Evolutionary conservation across 176 grass and related monocot genomes (phyloP).

Genomic region (Lolium perenne): DNA sequence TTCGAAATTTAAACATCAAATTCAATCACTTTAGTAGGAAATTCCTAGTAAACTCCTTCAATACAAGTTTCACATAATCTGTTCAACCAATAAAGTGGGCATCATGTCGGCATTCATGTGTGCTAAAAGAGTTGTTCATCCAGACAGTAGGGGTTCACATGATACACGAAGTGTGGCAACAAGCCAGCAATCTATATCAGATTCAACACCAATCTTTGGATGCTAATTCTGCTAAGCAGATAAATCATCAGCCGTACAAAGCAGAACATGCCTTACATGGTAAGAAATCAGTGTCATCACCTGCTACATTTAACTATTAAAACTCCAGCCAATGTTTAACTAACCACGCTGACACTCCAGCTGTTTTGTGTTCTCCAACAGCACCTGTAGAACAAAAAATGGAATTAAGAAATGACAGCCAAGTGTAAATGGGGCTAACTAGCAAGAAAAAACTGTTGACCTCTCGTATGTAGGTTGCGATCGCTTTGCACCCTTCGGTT

Average conservation of each 20-base stretch:
- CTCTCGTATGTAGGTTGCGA: constrained; percentile 78
- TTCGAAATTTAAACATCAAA: no score
- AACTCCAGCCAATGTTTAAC: constrained; percentile 45
- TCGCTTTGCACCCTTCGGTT: constrained; percentile 94
- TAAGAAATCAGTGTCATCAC: neutral
- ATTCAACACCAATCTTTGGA: neutral
- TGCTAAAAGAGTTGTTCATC: neutral
- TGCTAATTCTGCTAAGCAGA: constrained; percentile 1
- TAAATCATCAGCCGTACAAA: constrained; percentile 8
- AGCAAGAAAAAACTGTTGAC: constrained; percentile 50
- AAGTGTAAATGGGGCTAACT: neutral
- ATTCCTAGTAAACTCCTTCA: no score
- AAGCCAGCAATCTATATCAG: neutral
- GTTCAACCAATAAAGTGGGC: neutral
- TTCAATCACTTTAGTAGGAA: no score
- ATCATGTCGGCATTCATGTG: neutral
- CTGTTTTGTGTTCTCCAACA: constrained; percentile 76
- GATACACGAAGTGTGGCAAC: neutral
- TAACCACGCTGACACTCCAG: constrained; percentile 81
- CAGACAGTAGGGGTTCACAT: neutral
- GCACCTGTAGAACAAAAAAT: constrained; percentile 51
- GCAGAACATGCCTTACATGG: constrained; percentile 4
- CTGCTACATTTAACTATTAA: constrained; percentile 44
- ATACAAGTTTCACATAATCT: neutral
- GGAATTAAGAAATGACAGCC: neutral